phyloP scores from a whole-genome alignment of 495 filamentous ascomycete species.

The Barbatosphaeria neglecta region DNA sequence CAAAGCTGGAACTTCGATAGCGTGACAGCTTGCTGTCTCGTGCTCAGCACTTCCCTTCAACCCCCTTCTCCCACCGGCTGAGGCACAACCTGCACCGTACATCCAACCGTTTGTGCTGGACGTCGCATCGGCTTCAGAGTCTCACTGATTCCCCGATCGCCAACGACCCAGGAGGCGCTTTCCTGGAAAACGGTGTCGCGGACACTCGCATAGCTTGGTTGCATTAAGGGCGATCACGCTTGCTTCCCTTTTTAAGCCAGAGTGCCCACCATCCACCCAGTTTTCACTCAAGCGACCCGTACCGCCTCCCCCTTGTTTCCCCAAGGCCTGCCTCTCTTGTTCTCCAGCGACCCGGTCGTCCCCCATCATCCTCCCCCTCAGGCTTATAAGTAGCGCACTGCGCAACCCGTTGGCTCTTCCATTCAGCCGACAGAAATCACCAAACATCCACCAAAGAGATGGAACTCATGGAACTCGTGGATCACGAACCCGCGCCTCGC shows the following conservation, averaged over 20 bases:
- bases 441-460: constrained; percentile 22
- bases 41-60: neutral
- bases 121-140: neutral
- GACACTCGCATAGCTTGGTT: constrained; percentile 19
- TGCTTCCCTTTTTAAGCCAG: constrained; percentile 22
- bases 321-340: constrained; percentile 8
- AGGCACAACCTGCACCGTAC: neutral
- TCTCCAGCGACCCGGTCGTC: constrained; percentile 3
- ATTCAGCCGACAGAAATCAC: constrained; percentile 8
- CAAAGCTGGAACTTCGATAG: neutral
- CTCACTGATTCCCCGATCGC: constrained; percentile 2
- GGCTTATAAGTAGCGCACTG: constrained; percentile 25
- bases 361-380: constrained; percentile 15
- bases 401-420: constrained; percentile 11
- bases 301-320: constrained; percentile 3
- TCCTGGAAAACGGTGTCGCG: constrained; percentile 12
- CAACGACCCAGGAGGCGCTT: constrained; percentile 4
- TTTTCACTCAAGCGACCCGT: constrained; percentile 10
- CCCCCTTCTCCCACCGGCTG: neutral
- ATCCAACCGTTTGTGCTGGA: neutral
- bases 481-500: constrained; percentile 38
- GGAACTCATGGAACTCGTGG: constrained; percentile 44
- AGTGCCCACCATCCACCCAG: constrained; percentile 21
- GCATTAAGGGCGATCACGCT: constrained; percentile 30
- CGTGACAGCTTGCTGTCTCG: constrained; percentile 1